phyloP scores from a whole-genome alignment of 2,329 filamentous ascomycete genomes.

The Cladosporium sp. region DNA sequence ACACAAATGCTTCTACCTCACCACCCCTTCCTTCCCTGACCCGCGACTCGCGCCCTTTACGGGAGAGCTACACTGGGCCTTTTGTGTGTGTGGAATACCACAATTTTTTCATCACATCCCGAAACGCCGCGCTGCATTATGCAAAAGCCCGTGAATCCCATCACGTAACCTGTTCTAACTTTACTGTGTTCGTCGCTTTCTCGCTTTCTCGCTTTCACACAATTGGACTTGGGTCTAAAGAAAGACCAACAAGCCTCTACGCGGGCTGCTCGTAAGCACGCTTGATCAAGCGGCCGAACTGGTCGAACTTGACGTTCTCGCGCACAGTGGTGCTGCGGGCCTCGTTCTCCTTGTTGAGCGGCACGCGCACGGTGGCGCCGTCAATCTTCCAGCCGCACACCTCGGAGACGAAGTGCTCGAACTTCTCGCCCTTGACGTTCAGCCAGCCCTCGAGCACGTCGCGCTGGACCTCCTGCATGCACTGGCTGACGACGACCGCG shows the following conservation, averaged over 20 bases:
- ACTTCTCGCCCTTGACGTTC: slow-evolving; percentile 48
- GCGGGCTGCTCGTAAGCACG: slow-evolving; percentile 83
- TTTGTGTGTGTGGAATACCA: slow-evolving; percentile 11
- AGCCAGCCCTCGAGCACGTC: slow-evolving; percentile 52
- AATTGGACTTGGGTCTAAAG: background rate
- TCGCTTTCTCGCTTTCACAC: background rate
- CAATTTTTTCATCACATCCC: slow-evolving; percentile 11
- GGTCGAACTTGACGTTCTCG: slow-evolving; percentile 90
- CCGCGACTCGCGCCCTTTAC: slow-evolving; percentile 15
- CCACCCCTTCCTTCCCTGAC: background rate
- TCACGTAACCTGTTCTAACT: slow-evolving; percentile 13
- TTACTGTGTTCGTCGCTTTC: background rate
- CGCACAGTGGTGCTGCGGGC: slow-evolving; percentile 92
- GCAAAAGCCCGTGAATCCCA: slow-evolving; percentile 13
- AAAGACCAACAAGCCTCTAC: slow-evolving; percentile 28
- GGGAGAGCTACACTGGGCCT: slow-evolving; percentile 4
- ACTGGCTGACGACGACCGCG: slow-evolving; percentile 82
- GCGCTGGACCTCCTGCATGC: slow-evolving; percentile 69
- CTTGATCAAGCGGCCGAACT: slow-evolving; percentile 76
- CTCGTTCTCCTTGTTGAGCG: slow-evolving; percentile 95
- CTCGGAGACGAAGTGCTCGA: slow-evolving; percentile 51
- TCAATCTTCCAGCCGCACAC: slow-evolving; percentile 81
- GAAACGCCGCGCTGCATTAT: slow-evolving; percentile 21
- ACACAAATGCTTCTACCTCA: slow-evolving; percentile 1
- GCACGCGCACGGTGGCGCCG: slow-evolving; percentile 67